A percentile compares a stretch with the other conserved stretches of the same genome.
Conservation (phyloP, 2,329 filamentous ascomycete species). For the Hypoxylon rubiginosum region DNA sequence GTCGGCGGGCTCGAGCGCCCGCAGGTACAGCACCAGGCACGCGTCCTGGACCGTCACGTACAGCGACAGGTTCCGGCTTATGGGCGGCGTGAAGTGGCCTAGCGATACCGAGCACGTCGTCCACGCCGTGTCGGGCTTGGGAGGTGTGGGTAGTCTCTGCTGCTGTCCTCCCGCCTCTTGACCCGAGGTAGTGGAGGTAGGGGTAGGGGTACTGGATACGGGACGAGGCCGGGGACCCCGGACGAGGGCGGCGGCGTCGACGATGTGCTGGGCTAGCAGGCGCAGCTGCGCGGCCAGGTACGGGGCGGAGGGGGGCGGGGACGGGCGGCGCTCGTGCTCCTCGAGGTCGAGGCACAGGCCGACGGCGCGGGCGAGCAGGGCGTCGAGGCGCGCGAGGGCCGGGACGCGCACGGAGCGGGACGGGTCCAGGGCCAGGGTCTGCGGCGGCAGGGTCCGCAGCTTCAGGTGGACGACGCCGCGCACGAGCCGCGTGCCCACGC, state of each 20-base stretch:
- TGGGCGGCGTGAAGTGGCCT: conserved; percentile 47
- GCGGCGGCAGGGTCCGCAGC: conserved; percentile 74
- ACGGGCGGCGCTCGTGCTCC: conserved; percentile 66
- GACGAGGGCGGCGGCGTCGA: conserved; percentile 65
- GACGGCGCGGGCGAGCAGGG: conserved; percentile 84
- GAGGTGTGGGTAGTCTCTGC: too few species aligned
- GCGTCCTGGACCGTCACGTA: conserved; percentile 78
- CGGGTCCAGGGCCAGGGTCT: conserved; percentile 64
- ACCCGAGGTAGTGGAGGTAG: conserved; percentile 18
- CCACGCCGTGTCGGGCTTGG: conserved; percentile 40
- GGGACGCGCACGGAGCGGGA: conserved; percentile 70
- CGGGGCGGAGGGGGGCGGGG: conserved; percentile 64
- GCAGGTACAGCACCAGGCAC: conserved; percentile 76
- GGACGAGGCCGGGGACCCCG: conserved; percentile 64
- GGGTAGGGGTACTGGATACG: conserved; percentile 6
- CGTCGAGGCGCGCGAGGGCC: conserved; percentile 78
- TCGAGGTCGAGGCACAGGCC: conserved; percentile 82
- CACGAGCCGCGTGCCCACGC: conserved; percentile 89
- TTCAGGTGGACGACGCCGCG: conserved; percentile 88
- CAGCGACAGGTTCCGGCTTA: conserved; percentile 79
- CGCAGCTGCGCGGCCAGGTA: conserved; percentile 69
- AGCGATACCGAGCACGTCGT: conserved; percentile 51
- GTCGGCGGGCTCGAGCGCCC: conserved; percentile 77
- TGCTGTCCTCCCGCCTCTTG: neutral
- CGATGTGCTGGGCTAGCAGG: conserved; percentile 67